Base-by-base conservation (phyloP, 2,329 filamentous ascomycete species). In the Grosmannia serpens region DNA sequence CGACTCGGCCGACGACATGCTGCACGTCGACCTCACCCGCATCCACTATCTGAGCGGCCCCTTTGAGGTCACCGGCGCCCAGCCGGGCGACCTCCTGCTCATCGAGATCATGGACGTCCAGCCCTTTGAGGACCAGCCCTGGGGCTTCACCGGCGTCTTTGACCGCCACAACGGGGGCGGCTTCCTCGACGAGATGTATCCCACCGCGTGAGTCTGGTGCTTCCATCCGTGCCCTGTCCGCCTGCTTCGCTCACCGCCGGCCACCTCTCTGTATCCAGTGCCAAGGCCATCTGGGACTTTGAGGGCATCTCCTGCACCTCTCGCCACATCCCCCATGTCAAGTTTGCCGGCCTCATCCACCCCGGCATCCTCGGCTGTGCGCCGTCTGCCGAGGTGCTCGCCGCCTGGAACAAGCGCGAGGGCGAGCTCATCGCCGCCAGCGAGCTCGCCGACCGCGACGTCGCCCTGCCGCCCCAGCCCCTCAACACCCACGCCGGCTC, bases 51-150 rank as follows among this genome's bases (percentile, higher is more conserved):
- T 96, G 6, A 91, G 87, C 0, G 91, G 91, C 0, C 91, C 91
- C 0, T 96, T 96, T 64, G 88, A 96, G 57, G 81, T 96, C 59
- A 87, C 91, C 67, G 85, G 83, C 1, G 90, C 90, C 1, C 83
- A 91, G 70, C 90, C 91, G 0, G 91, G 91, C 0, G 91, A 96
- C 68, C 77, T 95, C 1, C 78, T 95, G 0, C 74, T 95, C 0
- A 88, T 96, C 9, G 90, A 96, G 70, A 96, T 96, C 63, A 90
- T 92, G 70, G 91, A 96, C 67, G 89, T 96, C 0, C 90, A 96
- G 73, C 91, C 91, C 0, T 84, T 95, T 63, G 79, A 92, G 62
- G 84, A 94, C 33, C 83, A 87, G 59, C 90, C 90, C 0, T 96
- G 91, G 91, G 91, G 91, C 0, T 95, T 95, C 70, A 92, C 88